A percentile compares a stretch with the other conserved stretches of the same genome.
These are phyloP conservation scores for Dacryopinax spathularia DNA, from an alignment of 768 basidiomycete species.

Conservation along the genomic window DNA sequence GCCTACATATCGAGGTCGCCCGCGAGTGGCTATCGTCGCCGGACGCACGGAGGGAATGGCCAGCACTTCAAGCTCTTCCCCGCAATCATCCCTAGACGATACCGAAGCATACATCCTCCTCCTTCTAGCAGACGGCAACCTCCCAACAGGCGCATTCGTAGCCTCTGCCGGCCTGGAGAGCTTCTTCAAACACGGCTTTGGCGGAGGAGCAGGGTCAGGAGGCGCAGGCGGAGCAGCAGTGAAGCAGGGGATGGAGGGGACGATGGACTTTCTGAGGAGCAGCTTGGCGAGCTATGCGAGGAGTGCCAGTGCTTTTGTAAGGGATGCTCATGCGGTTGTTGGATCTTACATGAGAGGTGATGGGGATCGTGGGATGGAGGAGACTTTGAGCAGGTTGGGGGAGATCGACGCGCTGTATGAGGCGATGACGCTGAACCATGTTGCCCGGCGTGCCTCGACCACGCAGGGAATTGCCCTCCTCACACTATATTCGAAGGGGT, in stretches of 20 bases:
- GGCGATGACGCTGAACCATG: constrained; percentile 75
- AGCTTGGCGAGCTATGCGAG: constrained; percentile 66
- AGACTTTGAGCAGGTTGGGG: constrained; percentile 32
- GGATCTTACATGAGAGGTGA: background rate
- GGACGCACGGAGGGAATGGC: too few species aligned
- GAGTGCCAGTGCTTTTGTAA: constrained; percentile 63
- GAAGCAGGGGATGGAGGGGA: constrained; percentile 6
- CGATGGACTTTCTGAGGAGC: constrained; percentile 49
- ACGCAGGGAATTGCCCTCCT: constrained; percentile 88
- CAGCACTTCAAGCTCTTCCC: background rate
- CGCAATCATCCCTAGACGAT: background rate
- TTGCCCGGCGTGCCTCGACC: constrained; percentile 71
- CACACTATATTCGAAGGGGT: constrained; percentile 71
- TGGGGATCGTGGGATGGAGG: constrained; percentile 11
- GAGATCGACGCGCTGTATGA: constrained; percentile 69
- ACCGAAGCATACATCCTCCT: constrained; percentile 55
- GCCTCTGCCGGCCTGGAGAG: constrained; percentile 90
- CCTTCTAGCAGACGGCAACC: constrained; percentile 77
- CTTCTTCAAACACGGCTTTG: constrained; percentile 72
- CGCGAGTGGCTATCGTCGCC: too few species aligned
- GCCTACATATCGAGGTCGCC: too few species aligned
- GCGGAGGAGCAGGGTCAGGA: constrained; percentile 9
- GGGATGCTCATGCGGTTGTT: constrained; percentile 47
- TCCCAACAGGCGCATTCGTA: constrained; percentile 94
- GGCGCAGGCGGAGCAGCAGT: constrained; percentile 3